Percentiles rank a stretch among this genome's conserved stretches.
phyloP scores from a whole-genome alignment of 2,329 filamentous ascomycete genomes.

The Claviceps pusilla region DNA sequence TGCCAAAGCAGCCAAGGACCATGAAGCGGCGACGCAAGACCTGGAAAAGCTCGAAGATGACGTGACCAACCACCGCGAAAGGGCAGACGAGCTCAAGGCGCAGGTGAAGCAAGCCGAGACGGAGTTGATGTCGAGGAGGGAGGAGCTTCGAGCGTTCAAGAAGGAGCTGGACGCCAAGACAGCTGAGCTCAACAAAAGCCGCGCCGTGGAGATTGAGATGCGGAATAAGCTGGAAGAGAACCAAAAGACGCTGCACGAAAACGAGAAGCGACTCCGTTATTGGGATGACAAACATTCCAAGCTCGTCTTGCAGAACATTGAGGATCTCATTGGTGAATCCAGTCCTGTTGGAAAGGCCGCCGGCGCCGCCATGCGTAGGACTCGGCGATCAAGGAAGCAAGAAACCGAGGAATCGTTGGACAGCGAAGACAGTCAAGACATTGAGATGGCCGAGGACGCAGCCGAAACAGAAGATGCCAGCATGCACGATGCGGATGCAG shows the following conservation, averaged over 20 bases:
- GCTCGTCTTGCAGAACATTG: constrained; percentile 66
- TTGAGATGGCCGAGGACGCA: constrained; percentile 20
- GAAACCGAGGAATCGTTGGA: constrained; percentile 7
- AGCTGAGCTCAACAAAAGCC: constrained; percentile 71
- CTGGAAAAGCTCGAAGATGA: constrained; percentile 66
- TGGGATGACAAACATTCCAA: constrained; percentile 86
- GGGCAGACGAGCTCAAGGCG: constrained; percentile 56
- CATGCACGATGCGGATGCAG: constrained; percentile 8
- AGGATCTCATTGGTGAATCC: constrained; percentile 40
- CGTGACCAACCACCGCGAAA: constrained; percentile 59
- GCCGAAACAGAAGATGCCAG: constrained; percentile 14
- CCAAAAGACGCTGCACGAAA: constrained; percentile 74
- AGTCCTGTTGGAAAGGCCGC: constrained; percentile 11
- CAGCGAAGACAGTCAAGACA: constrained; percentile 15
- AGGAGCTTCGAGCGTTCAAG: constrained; percentile 67
- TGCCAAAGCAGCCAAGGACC: constrained; percentile 63
- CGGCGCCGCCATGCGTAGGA: constrained; percentile 6
- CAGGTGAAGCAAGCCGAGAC: constrained; percentile 72
- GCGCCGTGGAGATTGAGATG: constrained; percentile 92
- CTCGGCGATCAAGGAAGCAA: constrained; percentile 13
- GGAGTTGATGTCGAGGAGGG: constrained; percentile 61
- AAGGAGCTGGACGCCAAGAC: constrained; percentile 75
- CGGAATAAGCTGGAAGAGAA: constrained; percentile 94
- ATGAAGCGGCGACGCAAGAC: constrained; percentile 56
- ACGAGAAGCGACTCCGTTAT: constrained; percentile 67